Conservation (phyloP, 2,329 filamentous ascomycete genomes). For the Bertia moriformis region DNA sequence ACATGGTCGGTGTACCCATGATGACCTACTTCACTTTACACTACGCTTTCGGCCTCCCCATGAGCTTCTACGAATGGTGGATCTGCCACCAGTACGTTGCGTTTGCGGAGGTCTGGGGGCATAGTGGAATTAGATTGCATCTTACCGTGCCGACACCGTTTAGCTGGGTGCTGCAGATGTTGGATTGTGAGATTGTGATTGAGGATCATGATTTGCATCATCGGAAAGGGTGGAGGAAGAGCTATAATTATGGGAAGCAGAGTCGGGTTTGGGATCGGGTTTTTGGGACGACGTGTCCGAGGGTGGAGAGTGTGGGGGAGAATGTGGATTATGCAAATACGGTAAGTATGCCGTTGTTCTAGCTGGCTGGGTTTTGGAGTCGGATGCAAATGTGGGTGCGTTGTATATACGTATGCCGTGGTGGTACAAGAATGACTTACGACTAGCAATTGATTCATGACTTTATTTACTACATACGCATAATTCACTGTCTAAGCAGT, state of each 20-base stretch:
- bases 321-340: conserved; percentile 16
- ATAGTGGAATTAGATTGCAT: conserved; percentile 21
- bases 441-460: too few species aligned
- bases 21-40: conserved; percentile 18
- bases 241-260: conserved; percentile 22
- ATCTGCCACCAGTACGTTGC: conserved; percentile 27
- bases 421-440: too few species aligned
- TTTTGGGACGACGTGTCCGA: conserved; percentile 18
- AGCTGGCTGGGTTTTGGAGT: background rate
- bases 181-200: conserved; percentile 19
- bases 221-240: conserved; percentile 20
- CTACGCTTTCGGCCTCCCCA: conserved; percentile 17
- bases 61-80: conserved; percentile 31
- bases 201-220: conserved; percentile 27
- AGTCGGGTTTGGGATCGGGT: conserved; percentile 19
- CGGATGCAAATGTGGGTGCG: background rate
- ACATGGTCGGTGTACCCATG: conserved; percentile 23
- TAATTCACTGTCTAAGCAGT: too few species aligned
- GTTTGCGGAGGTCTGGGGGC: conserved; percentile 21
- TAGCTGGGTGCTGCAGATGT: conserved; percentile 15
- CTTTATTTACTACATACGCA: too few species aligned
- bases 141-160: conserved; percentile 16
- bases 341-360: conserved; percentile 12
- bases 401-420: too few species aligned
- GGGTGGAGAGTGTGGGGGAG: conserved; percentile 16